Conservation (phyloP, 129 eudicot genomes). For the Silybum marianum region DNA sequence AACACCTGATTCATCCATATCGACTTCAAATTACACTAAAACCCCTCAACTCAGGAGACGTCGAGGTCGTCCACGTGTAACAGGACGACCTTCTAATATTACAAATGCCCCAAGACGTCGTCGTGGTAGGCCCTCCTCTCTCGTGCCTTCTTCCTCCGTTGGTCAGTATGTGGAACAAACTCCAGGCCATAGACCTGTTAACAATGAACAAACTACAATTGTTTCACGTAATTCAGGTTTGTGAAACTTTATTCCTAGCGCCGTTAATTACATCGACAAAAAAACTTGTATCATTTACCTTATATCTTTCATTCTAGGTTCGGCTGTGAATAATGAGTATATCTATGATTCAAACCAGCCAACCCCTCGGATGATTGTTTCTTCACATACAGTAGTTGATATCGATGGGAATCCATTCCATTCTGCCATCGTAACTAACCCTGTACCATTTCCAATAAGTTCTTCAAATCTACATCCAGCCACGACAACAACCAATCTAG, state of each 20-base stretch:
- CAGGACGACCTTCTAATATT: too few species aligned
- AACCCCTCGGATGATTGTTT: neutral
- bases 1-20: too few species aligned
- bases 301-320: neutral
- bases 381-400: neutral
- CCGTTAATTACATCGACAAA: neutral
- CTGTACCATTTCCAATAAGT: neutral
- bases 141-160: too few species aligned
- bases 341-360: neutral
- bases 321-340: neutral
- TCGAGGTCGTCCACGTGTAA: too few species aligned
- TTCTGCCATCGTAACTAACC: neutral
- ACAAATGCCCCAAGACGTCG: too few species aligned
- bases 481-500: conserved; percentile 11
- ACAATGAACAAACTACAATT: too few species aligned
- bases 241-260: conserved; percentile 27
- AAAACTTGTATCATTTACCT: neutral
- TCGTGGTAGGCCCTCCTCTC: too few species aligned
- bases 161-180: too few species aligned
- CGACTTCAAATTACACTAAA: too few species aligned
- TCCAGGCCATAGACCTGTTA: too few species aligned
- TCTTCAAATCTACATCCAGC: neutral
- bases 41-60: too few species aligned
- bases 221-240: too few species aligned
- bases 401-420: neutral